Percentiles rank a stretch among this genome's conserved stretches.
These are phyloP conservation scores for Nissolia schottii DNA, from an alignment of 306 rosid species.

Conservation along the genomic window DNA sequence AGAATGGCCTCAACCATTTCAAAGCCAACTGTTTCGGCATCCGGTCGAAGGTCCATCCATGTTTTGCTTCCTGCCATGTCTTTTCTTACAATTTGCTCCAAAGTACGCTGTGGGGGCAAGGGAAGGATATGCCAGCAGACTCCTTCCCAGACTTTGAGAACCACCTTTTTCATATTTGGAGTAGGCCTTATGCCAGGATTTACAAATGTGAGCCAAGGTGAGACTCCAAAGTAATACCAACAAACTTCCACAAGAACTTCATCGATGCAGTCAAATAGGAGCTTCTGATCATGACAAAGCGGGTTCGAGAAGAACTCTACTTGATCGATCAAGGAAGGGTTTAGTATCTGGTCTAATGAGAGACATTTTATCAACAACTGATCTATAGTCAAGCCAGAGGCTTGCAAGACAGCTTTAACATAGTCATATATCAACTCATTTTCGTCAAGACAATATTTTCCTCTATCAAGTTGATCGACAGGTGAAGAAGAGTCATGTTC, in stretches of 20 bases:
- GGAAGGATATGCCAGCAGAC: conserved; percentile 77
- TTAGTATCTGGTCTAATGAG: conserved; percentile 64
- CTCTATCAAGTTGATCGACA: conserved; percentile 32
- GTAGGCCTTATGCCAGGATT: conserved; percentile 45
- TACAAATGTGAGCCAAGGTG: conserved; percentile 56
- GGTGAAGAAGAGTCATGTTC: conserved; percentile 43
- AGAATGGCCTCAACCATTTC: conserved; percentile 76
- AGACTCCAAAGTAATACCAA: conserved; percentile 46
- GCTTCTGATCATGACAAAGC: conserved; percentile 51
- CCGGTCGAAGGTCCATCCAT: conserved; percentile 74
- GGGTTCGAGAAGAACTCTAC: conserved; percentile 52
- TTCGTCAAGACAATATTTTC: conserved; percentile 44
- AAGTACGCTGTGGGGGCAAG: conserved; percentile 58
- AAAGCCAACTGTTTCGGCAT: conserved; percentile 49
- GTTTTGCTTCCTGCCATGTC: conserved; percentile 66
- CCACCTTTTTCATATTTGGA: conserved; percentile 40
- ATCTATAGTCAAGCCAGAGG: conserved; percentile 59
- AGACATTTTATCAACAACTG: conserved; percentile 55
- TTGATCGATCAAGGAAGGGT: conserved; percentile 54
- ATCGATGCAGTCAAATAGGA: conserved; percentile 64
- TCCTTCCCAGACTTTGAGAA: conserved; percentile 56
- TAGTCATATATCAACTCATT: conserved; percentile 57
- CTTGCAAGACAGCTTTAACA: conserved; percentile 49
- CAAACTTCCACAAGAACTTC: conserved; percentile 77
- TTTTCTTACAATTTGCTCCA: conserved; percentile 82